A percentile compares a stretch with the other conserved stretches of the same genome.
Evolutionary conservation across 202 grass and related monocot genomes (phyloP).

Genomic region (Sporobolus alterniflorus): DNA sequence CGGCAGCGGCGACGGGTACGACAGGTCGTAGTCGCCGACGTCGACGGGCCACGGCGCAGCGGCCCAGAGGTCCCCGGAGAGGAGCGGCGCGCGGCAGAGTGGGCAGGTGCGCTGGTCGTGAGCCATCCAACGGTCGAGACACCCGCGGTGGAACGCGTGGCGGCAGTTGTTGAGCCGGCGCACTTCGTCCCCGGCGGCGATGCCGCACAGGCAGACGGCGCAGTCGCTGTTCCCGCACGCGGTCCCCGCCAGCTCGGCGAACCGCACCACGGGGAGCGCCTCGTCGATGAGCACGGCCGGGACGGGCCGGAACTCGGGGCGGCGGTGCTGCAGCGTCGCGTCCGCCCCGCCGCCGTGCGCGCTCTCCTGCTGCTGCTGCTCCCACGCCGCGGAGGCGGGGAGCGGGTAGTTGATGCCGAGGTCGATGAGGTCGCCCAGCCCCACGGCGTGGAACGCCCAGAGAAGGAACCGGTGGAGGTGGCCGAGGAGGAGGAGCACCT

Average conservation of each 20-base stretch:
- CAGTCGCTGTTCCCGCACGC: constrained; percentile 51
- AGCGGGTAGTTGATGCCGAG: constrained; percentile 28
- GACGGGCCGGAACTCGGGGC: constrained; percentile 55
- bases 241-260: constrained; percentile 55
- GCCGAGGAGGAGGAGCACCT: constrained; percentile 68
- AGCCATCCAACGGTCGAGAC: constrained; percentile 90
- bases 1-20: constrained; percentile 23
- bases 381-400: neutral
- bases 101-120: constrained; percentile 88
- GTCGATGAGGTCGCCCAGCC: constrained; percentile 93
- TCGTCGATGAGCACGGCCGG: constrained; percentile 58
- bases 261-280: constrained; percentile 71
- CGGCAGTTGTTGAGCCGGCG: constrained; percentile 73
- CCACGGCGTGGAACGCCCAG: constrained; percentile 67
- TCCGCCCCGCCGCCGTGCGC: neutral
- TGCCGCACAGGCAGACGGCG: constrained; percentile 72
- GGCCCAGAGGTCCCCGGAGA: constrained; percentile 28
- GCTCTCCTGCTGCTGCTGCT: neutral
- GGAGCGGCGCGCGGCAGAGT: constrained; percentile 84
- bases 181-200: constrained; percentile 78
- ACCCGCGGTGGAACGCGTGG: constrained; percentile 88
- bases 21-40: constrained; percentile 43
- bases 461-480: constrained; percentile 66
- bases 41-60: neutral
- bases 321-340: constrained; percentile 42